Base-by-base conservation (phyloP, 495 filamentous ascomycete genomes). In the Polyplosphaeria fusca region DNA sequence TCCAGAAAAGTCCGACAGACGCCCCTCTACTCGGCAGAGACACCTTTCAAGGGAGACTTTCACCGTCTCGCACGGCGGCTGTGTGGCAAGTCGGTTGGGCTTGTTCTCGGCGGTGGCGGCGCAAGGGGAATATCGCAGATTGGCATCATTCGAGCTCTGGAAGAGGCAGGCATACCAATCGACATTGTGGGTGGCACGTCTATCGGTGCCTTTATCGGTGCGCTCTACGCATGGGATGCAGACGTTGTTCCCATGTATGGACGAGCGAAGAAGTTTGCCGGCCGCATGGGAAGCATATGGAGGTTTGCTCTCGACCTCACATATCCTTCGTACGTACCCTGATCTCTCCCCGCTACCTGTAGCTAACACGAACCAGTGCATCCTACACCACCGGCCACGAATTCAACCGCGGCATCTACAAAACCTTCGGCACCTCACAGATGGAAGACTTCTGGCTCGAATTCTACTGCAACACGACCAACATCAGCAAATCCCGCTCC, bases 381-480 rank as follows among this genome's bases (percentile, higher is more conserved):
- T 95, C 91, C 13, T 98, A 98, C 71, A 98, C 93, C 5, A 98
- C 93, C 0, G 93, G 93, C 3, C 93, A 98, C 69, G 93, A 97
- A 65, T 98, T 98, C 80, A 98, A 98, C 68, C 88, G 93, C 2
- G 94, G 94, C 11, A 96, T 98, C 66, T 98, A 97, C 81, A 97
- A 97, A 73, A 90, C 93, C 0, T 95, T 98, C 70, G 92, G 90
- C 7, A 88, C 95, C 58, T 86, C 87, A 32, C 93, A 96, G 70
- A 97, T 98, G 50, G 93, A 98, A 73, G 94, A 97, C 68, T 96
- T 97, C 68, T 97, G 93, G 93, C 81, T 98, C 14, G 89, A 95
- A 55, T 98, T 91, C 73, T 98, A 97, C 76, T 97, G 94, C 77
- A 98, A 98, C 70, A 96, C 91, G 0, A 97, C 94, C 23, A 97